Evolutionary conservation across 148 eudicot species (phyloP).

Genomic region (Spergularia bocconei): DNA sequence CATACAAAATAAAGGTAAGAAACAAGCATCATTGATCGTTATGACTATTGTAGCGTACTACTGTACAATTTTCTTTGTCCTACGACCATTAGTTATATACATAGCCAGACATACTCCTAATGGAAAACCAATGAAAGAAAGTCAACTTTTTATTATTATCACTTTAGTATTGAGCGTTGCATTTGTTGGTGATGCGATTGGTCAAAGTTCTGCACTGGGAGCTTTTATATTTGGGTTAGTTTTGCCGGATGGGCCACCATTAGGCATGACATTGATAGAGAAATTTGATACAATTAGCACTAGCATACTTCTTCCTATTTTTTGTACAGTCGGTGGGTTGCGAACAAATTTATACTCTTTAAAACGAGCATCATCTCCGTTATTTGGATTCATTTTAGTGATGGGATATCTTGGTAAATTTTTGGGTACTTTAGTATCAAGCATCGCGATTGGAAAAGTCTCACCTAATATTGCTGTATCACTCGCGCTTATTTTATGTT

Average conservation of each 20-base stretch:
- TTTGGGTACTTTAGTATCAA: conserved; percentile 18
- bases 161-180: conserved; percentile 18
- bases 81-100: conserved; percentile 23
- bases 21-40: background rate
- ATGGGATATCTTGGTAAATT: conserved; percentile 31
- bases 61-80: conserved; percentile 15
- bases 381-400: conserved; percentile 9
- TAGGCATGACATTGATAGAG: conserved; percentile 22
- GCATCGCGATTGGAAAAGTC: background rate
- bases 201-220: conserved; percentile 24
- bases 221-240: conserved; percentile 28
- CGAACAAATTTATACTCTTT: conserved; percentile 20
- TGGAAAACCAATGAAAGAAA: conserved; percentile 29
- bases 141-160: conserved; percentile 18
- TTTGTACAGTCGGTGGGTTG: conserved; percentile 26
- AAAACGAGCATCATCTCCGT: background rate
- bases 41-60: conserved; percentile 11
- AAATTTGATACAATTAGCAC: conserved; percentile 29
- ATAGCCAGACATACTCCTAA: conserved; percentile 21
- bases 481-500: conserved; percentile 22
- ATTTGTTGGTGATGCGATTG: conserved; percentile 19
- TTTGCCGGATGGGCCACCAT: conserved; percentile 35
- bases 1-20: background rate
- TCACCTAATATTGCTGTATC: conserved; percentile 16
- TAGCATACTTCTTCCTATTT: conserved; percentile 22